These are phyloP conservation scores for Claviceps fusiformis DNA, from an alignment of 2,329 filamentous ascomycete genomes.

Conservation along the genomic window DNA sequence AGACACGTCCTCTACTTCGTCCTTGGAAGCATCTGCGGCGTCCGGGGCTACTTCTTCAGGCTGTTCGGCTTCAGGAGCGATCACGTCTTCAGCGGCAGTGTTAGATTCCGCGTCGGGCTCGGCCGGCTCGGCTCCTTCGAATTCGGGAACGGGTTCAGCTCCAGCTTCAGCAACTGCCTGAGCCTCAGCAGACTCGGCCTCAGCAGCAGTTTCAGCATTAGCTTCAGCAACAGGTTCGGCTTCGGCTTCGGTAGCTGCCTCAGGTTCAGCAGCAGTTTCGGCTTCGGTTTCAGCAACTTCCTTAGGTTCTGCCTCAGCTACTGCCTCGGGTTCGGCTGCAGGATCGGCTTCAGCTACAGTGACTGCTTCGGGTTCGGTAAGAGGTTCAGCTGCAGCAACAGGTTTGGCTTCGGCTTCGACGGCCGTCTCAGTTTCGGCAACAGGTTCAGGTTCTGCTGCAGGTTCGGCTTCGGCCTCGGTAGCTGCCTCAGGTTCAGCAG, in stretches of 20 bases:
- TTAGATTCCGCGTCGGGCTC: neutral
- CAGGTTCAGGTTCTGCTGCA: neutral
- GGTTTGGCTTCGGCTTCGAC: neutral
- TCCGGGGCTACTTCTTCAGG: conserved; percentile 1
- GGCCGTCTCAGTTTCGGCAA: neutral
- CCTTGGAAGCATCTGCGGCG: neutral
- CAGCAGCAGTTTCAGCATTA: neutral
- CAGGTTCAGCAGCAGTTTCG: neutral
- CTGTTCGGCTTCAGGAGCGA: neutral
- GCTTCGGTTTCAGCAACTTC: neutral
- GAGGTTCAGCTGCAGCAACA: neutral
- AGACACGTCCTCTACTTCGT: neutral
- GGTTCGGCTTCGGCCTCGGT: neutral
- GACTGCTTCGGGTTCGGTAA: neutral
- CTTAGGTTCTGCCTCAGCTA: neutral
- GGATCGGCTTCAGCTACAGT: neutral
- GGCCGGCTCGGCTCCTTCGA: neutral
- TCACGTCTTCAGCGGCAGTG: neutral
- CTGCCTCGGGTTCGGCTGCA: neutral
- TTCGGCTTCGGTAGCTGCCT: neutral
- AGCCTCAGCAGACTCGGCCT: neutral
- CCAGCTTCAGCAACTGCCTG: neutral
- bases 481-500: neutral
- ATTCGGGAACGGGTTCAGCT: neutral
- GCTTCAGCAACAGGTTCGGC: neutral